Conservation (phyloP, 2,329 filamentous ascomycete species). For the Diatrype stigma region DNA sequence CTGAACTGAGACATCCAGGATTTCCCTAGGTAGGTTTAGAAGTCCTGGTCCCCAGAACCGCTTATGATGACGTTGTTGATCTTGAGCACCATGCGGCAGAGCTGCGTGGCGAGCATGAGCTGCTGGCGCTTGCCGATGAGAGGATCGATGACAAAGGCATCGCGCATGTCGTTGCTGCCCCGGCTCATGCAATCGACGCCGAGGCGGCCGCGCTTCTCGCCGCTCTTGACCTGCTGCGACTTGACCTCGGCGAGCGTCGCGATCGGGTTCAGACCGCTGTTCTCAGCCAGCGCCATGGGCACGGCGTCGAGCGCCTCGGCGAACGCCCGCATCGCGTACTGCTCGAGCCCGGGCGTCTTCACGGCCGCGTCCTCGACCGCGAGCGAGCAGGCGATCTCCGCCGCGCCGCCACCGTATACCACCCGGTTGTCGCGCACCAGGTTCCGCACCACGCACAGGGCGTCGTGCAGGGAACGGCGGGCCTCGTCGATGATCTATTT, state of each 20-base stretch:
- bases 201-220: conserved; percentile 54
- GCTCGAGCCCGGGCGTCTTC: conserved; percentile 93
- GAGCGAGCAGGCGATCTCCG: conserved; percentile 94
- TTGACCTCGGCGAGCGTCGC: conserved; percentile 93
- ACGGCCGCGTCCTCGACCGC: conserved; percentile 93
- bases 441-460: conserved; percentile 95
- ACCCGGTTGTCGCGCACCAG: conserved; percentile 94
- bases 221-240: conserved; percentile 86
- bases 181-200: conserved; percentile 98
- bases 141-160: conserved; percentile 97
- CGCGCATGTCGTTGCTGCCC: conserved; percentile 94
- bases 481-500: conserved; percentile 96
- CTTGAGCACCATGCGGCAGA: conserved; percentile 98
- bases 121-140: conserved; percentile 98
- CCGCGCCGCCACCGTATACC: conserved; percentile 93
- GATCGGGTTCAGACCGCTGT: conserved; percentile 93
- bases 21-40: too few species aligned
- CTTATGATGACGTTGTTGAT: conserved; percentile 95
- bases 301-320: conserved; percentile 89
- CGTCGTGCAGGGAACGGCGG: conserved; percentile 94
- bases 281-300: conserved; percentile 95
- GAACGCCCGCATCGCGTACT: conserved; percentile 98
- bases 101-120: conserved; percentile 89
- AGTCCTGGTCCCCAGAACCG: conserved; percentile 82
- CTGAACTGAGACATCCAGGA: too few species aligned